Percentiles rank a stretch among this genome's conserved stretches.
These are phyloP conservation scores for Scutellaria barbata DNA, from an alignment of 257 asterid species.

Conservation along the genomic window DNA sequence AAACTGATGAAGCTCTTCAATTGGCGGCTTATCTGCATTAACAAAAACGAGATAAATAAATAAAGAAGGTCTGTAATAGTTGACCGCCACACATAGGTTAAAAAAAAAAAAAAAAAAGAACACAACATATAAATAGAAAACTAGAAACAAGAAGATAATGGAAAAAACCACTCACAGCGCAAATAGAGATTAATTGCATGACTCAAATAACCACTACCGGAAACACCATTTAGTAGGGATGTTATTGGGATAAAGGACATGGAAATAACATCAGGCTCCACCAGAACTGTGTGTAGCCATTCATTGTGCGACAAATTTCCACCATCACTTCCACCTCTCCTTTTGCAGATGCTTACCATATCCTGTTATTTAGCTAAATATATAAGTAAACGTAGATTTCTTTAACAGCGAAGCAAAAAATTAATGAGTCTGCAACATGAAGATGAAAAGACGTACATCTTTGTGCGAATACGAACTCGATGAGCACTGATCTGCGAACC, in stretches of 20 bases:
- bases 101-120: not conserved
- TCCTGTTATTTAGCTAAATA: constrained; percentile 62
- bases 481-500: constrained; percentile 81
- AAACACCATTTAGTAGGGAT: constrained; percentile 86
- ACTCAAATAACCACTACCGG: constrained; percentile 96
- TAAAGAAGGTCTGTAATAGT: not conserved
- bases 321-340: constrained; percentile 90
- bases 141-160: constrained; percentile 23
- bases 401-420: constrained; percentile 25
- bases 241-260: constrained; percentile 96
- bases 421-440: constrained; percentile 28
- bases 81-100: too few species aligned
- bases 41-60: constrained; percentile 19
- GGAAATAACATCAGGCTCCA: constrained; percentile 94
- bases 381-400: constrained; percentile 36
- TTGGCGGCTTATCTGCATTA: constrained; percentile 94
- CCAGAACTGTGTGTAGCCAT: constrained; percentile 87
- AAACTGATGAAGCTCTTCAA: constrained; percentile 98
- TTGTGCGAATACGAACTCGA: constrained; percentile 87
- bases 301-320: constrained; percentile 69
- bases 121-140: constrained; percentile 11
- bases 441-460: constrained; percentile 60
- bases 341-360: constrained; percentile 70
- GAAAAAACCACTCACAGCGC: constrained; percentile 73
- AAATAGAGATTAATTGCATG: constrained; percentile 95